Conservation (phyloP, 257 asterid species). For the Leonotis leonurus region DNA sequence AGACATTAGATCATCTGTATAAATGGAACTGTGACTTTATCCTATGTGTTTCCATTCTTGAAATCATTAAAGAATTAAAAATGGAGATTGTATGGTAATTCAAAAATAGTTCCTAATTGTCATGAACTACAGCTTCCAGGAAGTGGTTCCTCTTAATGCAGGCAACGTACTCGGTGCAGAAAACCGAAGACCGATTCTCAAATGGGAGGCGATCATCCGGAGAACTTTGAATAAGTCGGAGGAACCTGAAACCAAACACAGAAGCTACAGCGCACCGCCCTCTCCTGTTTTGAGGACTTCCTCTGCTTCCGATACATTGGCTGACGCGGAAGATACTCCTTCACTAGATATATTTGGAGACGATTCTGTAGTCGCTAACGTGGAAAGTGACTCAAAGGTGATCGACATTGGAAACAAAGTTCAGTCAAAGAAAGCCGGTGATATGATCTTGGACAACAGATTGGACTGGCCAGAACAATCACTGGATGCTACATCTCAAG, state of each 20-base stretch:
- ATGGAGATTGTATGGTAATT: no score
- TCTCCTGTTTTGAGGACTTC: slow-evolving; percentile 77
- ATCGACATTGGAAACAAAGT: slow-evolving; percentile 13
- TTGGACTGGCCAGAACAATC: slow-evolving; percentile 90
- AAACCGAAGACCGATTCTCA: slow-evolving; percentile 59
- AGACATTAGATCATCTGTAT: no score
- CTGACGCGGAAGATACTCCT: slow-evolving; percentile 42
- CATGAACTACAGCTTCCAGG: slow-evolving; percentile 64
- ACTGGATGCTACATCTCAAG: slow-evolving; percentile 50
- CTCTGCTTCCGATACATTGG: slow-evolving; percentile 64
- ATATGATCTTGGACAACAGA: slow-evolving; percentile 25
- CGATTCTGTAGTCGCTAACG: slow-evolving; percentile 14
- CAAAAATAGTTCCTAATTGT: slow-evolving; percentile 1
- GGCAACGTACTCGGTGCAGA: slow-evolving; percentile 93
- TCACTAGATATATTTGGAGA: slow-evolving; percentile 27
- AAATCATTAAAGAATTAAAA: neutral
- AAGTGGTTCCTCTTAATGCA: slow-evolving; percentile 87
- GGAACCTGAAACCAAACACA: slow-evolving; percentile 44
- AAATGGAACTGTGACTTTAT: neutral
- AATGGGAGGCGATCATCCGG: slow-evolving; percentile 83
- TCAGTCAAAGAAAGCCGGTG: slow-evolving; percentile 26
- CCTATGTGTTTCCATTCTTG: neutral
- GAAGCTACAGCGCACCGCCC: slow-evolving; percentile 87
- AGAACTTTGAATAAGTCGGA: slow-evolving; percentile 49
- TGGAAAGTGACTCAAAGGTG: slow-evolving; percentile 14